phyloP scores from a whole-genome alignment of 306 rosid genomes.

The Crotalaria pallida region DNA sequence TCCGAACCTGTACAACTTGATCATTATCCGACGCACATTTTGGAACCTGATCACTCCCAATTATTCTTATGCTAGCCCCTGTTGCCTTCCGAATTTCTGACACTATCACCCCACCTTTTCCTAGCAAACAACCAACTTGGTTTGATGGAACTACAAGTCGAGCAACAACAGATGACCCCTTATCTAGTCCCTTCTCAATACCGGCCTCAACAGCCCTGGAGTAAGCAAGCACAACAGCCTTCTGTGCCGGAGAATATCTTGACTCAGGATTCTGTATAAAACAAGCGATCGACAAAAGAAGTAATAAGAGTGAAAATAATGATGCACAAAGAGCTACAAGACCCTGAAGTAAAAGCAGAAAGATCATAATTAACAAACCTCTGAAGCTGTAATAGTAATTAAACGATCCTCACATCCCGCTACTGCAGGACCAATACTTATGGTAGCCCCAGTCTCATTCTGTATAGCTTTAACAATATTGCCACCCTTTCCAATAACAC shows the following conservation, averaged over 20 bases:
- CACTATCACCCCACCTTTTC: slow-evolving; percentile 84
- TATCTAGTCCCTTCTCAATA: slow-evolving; percentile 63
- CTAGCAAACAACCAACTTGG: slow-evolving; percentile 96
- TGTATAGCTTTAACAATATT: slow-evolving; percentile 72
- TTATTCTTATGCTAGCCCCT: slow-evolving; percentile 66
- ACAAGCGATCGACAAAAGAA: slow-evolving; percentile 6
- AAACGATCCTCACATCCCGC: slow-evolving; percentile 76
- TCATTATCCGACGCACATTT: slow-evolving; percentile 72
- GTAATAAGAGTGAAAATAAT: background rate
- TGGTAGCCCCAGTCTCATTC: slow-evolving; percentile 83
- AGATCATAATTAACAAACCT: slow-evolving; percentile 49
- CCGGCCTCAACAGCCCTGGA: slow-evolving; percentile 71
- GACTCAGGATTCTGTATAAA: slow-evolving; percentile 67
- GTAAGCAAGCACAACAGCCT: slow-evolving; percentile 79
- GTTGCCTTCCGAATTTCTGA: slow-evolving; percentile 85
- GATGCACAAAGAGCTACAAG: background rate
- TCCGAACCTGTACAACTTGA: slow-evolving; percentile 77
- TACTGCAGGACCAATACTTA: slow-evolving; percentile 60
- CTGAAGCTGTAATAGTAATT: slow-evolving; percentile 71
- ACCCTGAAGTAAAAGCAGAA: slow-evolving; percentile 14
- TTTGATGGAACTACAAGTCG: slow-evolving; percentile 67
- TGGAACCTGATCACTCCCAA: slow-evolving; percentile 71
- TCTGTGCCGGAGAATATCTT: slow-evolving; percentile 85
- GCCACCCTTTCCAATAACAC: slow-evolving; percentile 94
- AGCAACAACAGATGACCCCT: slow-evolving; percentile 57